Evolutionary conservation across 139 green algal species (phyloP).

Genomic region (Picocystis salinarum): DNA sequence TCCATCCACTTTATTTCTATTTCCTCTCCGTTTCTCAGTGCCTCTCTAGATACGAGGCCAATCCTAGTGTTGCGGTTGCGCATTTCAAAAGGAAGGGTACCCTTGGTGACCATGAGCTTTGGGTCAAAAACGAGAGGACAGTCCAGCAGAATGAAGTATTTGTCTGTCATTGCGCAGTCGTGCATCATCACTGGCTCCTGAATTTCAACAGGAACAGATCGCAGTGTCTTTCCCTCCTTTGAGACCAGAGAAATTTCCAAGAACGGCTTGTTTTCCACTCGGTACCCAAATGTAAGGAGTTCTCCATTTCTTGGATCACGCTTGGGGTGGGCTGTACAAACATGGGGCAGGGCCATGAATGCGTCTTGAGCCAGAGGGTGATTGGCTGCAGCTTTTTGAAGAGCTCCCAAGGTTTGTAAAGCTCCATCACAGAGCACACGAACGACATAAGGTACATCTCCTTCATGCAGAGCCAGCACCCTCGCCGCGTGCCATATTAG

Average conservation of each 20-base stretch:
- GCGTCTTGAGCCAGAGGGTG: background rate
- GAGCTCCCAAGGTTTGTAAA: slow-evolving; percentile 39
- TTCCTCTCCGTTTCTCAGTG: slow-evolving; percentile 2
- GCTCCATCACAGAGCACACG: slow-evolving; percentile 30
- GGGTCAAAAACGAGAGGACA: slow-evolving; percentile 9
- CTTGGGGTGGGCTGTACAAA: slow-evolving; percentile 73
- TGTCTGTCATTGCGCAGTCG: slow-evolving; percentile 12
- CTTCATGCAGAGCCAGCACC: slow-evolving; percentile 57
- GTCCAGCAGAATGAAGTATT: slow-evolving; percentile 11
- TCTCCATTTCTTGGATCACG: slow-evolving; percentile 13
- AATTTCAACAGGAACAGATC: slow-evolving; percentile 2
- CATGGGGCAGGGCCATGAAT: no score
- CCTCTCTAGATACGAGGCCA: slow-evolving; percentile 9
- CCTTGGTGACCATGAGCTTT: slow-evolving; percentile 1
- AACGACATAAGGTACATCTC: slow-evolving; percentile 34
- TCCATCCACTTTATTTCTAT: slow-evolving; percentile 12
- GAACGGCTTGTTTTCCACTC: slow-evolving; percentile 4
- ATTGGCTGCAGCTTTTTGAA: background rate
- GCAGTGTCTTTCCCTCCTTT: background rate
- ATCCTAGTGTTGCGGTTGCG: slow-evolving; percentile 2
- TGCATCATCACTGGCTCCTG: slow-evolving; percentile 11
- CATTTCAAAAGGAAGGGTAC: slow-evolving; percentile 7
- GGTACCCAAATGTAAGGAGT: slow-evolving; percentile 13
- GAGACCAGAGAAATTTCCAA: slow-evolving; percentile 5
- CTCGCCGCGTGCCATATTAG: slow-evolving; percentile 36